These are phyloP conservation scores for Cardiospermum halicacabum DNA, from an alignment of 345 rosid species.

Conservation along the genomic window DNA sequence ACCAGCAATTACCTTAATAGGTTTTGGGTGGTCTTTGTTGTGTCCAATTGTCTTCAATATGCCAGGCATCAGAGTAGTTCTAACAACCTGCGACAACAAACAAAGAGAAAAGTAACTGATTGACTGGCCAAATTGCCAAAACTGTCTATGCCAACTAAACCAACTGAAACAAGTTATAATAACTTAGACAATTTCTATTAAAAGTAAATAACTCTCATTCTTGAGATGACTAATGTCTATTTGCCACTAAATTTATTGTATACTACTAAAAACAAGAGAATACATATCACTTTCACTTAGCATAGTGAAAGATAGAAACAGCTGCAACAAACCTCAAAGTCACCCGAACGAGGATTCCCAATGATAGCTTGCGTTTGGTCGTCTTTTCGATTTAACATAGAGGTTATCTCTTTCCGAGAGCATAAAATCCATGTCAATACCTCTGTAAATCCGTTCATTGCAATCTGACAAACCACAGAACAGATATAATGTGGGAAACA, in stretches of 20 bases:
- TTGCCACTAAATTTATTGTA: no score
- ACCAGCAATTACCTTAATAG: constrained; percentile 62
- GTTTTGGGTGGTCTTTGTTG: constrained; percentile 92
- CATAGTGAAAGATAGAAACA: not conserved
- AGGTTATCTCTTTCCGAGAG: constrained; percentile 63
- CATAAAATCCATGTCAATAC: constrained; percentile 80
- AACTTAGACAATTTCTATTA: not conserved
- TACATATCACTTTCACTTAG: not conserved
- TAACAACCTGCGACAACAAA: constrained; percentile 49
- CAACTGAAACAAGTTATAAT: not conserved
- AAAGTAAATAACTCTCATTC: not conserved
- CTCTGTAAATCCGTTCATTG: constrained; percentile 72
- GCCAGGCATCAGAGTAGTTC: constrained; percentile 87
- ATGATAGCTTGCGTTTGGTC: constrained; percentile 56
- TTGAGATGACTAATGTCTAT: not conserved
- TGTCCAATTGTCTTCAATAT: constrained; percentile 76
- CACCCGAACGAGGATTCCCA: constrained; percentile 84
- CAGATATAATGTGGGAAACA: constrained; percentile 1
- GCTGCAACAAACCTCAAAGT: constrained; percentile 78
- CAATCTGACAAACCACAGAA: constrained; percentile 41
- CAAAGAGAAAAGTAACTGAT: not conserved
- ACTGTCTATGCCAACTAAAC: not conserved
- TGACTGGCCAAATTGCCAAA: not conserved
- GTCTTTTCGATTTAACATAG: constrained; percentile 60
- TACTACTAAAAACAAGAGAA: not conserved